A percentile compares a stretch with the other conserved stretches of the same genome.
These are phyloP conservation scores for Phytophthora hibernalis DNA, from an alignment of 352 stramenopile genomes.

Conservation along the genomic window DNA sequence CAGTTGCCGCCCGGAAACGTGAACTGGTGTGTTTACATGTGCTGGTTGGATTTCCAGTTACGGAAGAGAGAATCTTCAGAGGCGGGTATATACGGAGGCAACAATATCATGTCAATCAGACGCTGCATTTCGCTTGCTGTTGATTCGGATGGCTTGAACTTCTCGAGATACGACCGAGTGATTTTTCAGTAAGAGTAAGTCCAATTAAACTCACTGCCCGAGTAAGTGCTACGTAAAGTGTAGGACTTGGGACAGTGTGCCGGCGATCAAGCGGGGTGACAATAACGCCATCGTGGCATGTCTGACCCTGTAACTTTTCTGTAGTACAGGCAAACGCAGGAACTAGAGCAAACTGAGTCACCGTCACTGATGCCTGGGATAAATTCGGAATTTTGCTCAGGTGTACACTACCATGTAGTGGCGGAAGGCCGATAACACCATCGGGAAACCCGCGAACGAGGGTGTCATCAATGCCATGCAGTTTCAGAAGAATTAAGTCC, in stretches of 20 bases:
- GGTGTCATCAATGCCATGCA: background rate
- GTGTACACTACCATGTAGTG: background rate
- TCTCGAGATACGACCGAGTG: background rate
- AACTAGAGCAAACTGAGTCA: conserved; percentile 18
- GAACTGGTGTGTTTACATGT: too few relatives aligned
- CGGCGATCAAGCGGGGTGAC: background rate
- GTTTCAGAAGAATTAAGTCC: background rate
- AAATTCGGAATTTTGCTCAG: conserved; percentile 1
- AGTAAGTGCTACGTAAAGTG: background rate
- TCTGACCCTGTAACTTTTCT: conserved; percentile 28
- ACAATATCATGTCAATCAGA: background rate
- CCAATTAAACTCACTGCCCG: background rate
- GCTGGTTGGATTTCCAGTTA: background rate
- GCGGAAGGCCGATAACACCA: background rate
- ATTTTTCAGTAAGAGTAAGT: background rate
- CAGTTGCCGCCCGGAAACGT: too few relatives aligned
- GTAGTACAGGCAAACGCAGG: conserved; percentile 28
- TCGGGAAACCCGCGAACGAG: background rate
- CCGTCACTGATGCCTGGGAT: background rate
- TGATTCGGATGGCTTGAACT: background rate
- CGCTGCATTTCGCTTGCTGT: background rate
- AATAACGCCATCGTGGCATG: background rate
- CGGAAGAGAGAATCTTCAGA: background rate
- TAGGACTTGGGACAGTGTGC: background rate
- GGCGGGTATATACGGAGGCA: background rate